Evolutionary conservation across 2,329 filamentous ascomycete genomes (phyloP), one percentile per base, ranked within the genome.

Genomic region (Sclerotinia trifoliorum): DNA sequence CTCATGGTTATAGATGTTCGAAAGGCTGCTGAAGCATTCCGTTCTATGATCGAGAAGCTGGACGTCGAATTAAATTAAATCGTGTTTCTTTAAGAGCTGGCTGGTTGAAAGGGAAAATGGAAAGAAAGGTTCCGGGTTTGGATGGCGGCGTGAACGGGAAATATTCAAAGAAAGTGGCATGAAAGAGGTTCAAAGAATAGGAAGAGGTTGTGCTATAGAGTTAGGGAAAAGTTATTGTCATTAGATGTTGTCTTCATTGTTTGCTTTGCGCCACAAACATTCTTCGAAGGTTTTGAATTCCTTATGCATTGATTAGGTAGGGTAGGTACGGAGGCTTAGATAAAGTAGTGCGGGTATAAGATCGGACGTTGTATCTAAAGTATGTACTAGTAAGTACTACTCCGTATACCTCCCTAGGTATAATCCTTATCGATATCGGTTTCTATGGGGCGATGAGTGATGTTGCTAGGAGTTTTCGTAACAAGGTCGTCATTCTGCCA

Each of bases 1-100:
- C 76, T 78, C 77, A 78, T 78, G 49, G 61, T 68, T 67, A 69
- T 55, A 49, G 55, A 49, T 56, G 46, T 46, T 57, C 54, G 51
- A 56, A 32, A 62, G 63, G 49, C 32, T 46, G 55, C 56, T 44
- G 56, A 65, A 72, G 71, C 73, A 75, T 74, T 29, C 71, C 52
- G 26, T 75, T 24, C 71, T 55, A 7, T 35, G 60, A 17, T 24
- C 5, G n/a, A 49, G 46, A 44, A 57, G 32, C 32, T 39, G 19
- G 29, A 24, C 17, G 32, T 39, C n/a, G 29, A 51, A 46, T 62
- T 51, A 19, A 62, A 39, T 51, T 26, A 51, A 39, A 51, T 62
- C 46, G 15, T 39, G 24, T 42, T 63, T 49, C 48, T 63, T 58
- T 66, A 24, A 58, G 44, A 19, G 24, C 35, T 58, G 29, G 44